phyloP scores from a whole-genome alignment of 352 stramenopile genomes.

The Globisporangium viniferum region DNA sequence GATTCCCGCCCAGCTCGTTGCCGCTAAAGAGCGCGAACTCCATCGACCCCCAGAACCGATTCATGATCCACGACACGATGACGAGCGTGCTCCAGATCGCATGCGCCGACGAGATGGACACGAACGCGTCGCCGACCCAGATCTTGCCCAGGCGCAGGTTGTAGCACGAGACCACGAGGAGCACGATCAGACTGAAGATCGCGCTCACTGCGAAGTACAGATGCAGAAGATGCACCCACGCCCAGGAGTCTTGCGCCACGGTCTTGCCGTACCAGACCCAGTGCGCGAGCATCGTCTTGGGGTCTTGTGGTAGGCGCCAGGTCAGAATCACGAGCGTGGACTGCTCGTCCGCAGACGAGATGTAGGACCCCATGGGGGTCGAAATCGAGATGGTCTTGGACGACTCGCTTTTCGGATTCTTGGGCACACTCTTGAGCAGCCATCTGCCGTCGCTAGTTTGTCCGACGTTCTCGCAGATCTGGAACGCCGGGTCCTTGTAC shows the following conservation, averaged over 20 bases:
- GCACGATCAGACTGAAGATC: not conserved
- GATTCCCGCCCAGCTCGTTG: not conserved
- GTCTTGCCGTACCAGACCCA: not conserved
- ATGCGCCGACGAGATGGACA: not conserved
- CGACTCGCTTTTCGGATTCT: conserved; percentile 1
- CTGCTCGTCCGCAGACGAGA: not conserved
- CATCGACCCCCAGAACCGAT: not conserved
- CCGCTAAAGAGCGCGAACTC: not conserved
- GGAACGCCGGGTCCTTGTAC: conserved; percentile 23
- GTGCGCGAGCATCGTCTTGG: not conserved
- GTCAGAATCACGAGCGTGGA: not conserved
- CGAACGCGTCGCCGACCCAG: conserved; percentile 1
- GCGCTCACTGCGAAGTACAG: not conserved
- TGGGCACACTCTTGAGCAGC: conserved; percentile 23
- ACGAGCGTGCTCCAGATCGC: conserved; percentile 21
- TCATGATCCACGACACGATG: not conserved
- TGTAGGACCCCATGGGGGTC: not conserved
- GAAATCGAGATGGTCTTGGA: not conserved
- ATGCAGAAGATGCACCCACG: not conserved
- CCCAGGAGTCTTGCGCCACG: not conserved
- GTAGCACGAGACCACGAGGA: not conserved
- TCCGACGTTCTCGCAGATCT: conserved; percentile 19
- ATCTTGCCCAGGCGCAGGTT: not conserved
- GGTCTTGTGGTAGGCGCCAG: not conserved
- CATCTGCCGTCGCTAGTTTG: conserved; percentile 21